Evolutionary conservation across 495 filamentous ascomycete genomes (phyloP), one percentile per base, ranked within the genome.

Genomic region (Tricharina praecox): DNA sequence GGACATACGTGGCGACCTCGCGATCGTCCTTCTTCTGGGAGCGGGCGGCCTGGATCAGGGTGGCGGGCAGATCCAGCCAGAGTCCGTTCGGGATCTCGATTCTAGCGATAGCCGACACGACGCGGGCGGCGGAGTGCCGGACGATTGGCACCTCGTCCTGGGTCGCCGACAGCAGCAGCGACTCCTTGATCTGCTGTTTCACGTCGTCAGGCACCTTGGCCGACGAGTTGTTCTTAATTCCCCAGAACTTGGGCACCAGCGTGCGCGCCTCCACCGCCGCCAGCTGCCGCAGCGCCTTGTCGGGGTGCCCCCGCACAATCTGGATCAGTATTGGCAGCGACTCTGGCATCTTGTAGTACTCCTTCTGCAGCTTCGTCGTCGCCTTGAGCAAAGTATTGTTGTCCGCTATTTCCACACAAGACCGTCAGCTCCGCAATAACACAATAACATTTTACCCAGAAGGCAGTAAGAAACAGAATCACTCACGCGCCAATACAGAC

Each of bases 1-100:
- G 77, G 52, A 97, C 84, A 65, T 90, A 97, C 50, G 86, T 76
- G 35, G 79, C 85, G 28, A 96, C 83, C 56, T 92, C 86, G 41
- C 92, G 78, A 65, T 94, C 82, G 23, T 72, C 70, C 38, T 82
- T 75, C 51, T 79, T 78, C 33, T 69, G 65, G 53, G 74, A 84
- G 49, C 68, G 76, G 25, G 79, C 77, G 24, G 86, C 81, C 53
- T 75, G 76, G 48, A 79, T 68, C 30, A 95, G 73, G 45, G 81
- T 70, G 50, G 76, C 72, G 34, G 88, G 75, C 26, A 96, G 70
- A 28, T 92, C 82, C 36, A 66, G 63, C 90, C 90, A 96, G 66
- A 93, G 76, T 39, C 80, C 81, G 58, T 92, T 77, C 54, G 82
- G 73, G 45, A 94, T 71, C 63, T 97, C 90, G 47, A 85, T 69